Conservation (phyloP, 2,329 filamentous ascomycete species). For the Paecilomyces fulvus region DNA sequence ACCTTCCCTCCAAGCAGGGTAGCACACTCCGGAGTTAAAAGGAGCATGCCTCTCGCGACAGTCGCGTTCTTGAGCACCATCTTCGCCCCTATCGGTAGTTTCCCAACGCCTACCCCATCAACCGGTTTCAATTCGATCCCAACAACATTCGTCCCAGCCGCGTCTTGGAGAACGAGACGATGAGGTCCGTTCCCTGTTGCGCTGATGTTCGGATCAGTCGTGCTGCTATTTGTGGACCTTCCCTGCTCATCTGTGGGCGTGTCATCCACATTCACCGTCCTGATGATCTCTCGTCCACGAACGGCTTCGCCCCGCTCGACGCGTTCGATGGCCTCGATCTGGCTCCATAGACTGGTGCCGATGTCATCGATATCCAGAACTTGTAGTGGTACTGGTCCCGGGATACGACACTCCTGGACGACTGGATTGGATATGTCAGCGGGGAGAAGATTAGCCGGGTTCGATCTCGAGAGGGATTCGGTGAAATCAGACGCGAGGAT, state of each 20-base stretch:
- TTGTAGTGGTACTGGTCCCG: slow-evolving; percentile 63
- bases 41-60: slow-evolving; percentile 64
- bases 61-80: slow-evolving; percentile 59
- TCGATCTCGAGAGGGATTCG: slow-evolving; percentile 47
- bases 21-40: slow-evolving; percentile 62
- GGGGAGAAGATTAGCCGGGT: slow-evolving; percentile 44
- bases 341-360: slow-evolving; percentile 69
- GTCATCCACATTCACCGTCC: slow-evolving; percentile 53
- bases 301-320: slow-evolving; percentile 43
- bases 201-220: slow-evolving; percentile 7
- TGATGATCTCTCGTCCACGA: slow-evolving; percentile 71
- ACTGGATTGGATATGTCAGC: slow-evolving; percentile 45
- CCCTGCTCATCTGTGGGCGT: slow-evolving; percentile 25
- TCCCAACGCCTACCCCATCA: slow-evolving; percentile 52
- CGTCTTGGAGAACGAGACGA: slow-evolving; percentile 76
- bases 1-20: slow-evolving; percentile 82
- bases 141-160: slow-evolving; percentile 57
- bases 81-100: slow-evolving; percentile 69
- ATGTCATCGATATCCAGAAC: slow-evolving; percentile 82
- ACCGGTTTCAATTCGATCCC: slow-evolving; percentile 65
- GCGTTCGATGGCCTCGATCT: slow-evolving; percentile 63
- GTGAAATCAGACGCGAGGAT: slow-evolving; percentile 72
- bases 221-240: slow-evolving; percentile 7
- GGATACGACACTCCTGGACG: slow-evolving; percentile 49
- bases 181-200: slow-evolving; percentile 51